Conservation (phyloP, 768 basidiomycete species). For the Boletus insuetus region DNA sequence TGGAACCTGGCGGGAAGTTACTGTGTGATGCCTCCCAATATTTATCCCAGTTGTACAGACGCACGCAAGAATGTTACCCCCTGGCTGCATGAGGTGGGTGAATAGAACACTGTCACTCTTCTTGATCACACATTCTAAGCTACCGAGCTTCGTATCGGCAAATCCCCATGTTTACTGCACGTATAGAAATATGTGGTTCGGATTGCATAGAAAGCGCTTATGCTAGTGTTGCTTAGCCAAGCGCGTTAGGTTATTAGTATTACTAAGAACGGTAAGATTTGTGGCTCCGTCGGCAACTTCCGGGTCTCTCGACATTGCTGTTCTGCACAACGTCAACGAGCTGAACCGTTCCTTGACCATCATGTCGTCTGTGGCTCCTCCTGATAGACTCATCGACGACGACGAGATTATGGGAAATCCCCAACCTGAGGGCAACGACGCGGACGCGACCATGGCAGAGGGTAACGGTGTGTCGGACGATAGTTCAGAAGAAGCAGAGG, state of each 20-base stretch:
- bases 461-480: slow-evolving; percentile 57
- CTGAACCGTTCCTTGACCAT: slow-evolving; percentile 25
- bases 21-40: too few species aligned
- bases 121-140: too few species aligned
- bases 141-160: too few species aligned
- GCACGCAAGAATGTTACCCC: too few species aligned
- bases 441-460: slow-evolving; percentile 50
- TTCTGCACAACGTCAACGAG: slow-evolving; percentile 6
- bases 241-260: background rate
- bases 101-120: too few species aligned
- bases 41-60: too few species aligned
- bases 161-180: too few species aligned
- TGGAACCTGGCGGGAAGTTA: too few species aligned
- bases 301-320: slow-evolving; percentile 7
- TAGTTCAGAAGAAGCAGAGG: slow-evolving; percentile 87
- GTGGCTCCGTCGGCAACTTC: slow-evolving; percentile 28
- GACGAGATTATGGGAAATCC: slow-evolving; percentile 64
- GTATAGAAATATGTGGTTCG: too few species aligned
- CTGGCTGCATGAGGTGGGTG: too few species aligned
- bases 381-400: slow-evolving; percentile 33
- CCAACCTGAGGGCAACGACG: slow-evolving; percentile 51
- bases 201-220: too few species aligned
- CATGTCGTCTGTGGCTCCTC: slow-evolving; percentile 52
- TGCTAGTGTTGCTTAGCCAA: too few species aligned
- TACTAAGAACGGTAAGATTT: slow-evolving; percentile 8